Evolutionary conservation across 2,329 filamentous ascomycete species (phyloP), one percentile per base, ranked within the genome.

Genomic region (Westerdykella sp.): DNA sequence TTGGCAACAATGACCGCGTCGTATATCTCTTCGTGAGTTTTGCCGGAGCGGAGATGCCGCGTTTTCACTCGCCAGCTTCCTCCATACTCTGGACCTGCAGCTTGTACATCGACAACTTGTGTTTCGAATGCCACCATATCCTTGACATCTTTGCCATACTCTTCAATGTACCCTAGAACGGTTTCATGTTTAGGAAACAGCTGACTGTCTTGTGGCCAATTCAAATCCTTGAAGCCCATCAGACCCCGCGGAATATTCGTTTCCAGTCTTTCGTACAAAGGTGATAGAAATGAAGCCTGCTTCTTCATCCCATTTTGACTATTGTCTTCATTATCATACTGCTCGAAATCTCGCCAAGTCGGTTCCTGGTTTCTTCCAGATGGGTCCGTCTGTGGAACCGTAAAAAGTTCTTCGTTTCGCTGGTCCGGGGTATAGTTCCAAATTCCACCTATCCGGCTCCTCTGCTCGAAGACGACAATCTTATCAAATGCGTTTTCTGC

Each of bases 191-290:
- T 76, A 0, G 91, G 91, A 55, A 91, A 95, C 1, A 95, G 73
- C 60, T 83, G 80, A 6, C 77, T 73, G 11, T 80, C 75, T 1
- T 73, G 57, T 0, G 79, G 75, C 57, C 93, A 93, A 1, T 76
- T 62, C 6, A 79, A 70, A 52, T 91, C 85, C 4, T 83, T 83
- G 63, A 83, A 96, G 4, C 75, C 72, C 91, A 97, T 97, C 41
- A 96, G 63, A 0, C 75, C 73, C 46, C 84, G 80, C 0, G 89
- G 86, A 38, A 96, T 89, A 63, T 97, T 97, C 16, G 90, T 89
- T 58, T 95, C 84, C 13, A 96, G 72, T 18, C 76, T 70, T 38
- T 88, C 80, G 65, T 96, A 96, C 68, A 95, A 79, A 3, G 90
- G 85, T 14, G 85, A 87, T n/a, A 87, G 74, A 57, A 91, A 95